A percentile compares a stretch with the other conserved stretches of the same genome.
These are phyloP conservation scores for Crucibulum cyathiforme DNA, from an alignment of 1,284 basidiomycete species.

Conservation along the genomic window DNA sequence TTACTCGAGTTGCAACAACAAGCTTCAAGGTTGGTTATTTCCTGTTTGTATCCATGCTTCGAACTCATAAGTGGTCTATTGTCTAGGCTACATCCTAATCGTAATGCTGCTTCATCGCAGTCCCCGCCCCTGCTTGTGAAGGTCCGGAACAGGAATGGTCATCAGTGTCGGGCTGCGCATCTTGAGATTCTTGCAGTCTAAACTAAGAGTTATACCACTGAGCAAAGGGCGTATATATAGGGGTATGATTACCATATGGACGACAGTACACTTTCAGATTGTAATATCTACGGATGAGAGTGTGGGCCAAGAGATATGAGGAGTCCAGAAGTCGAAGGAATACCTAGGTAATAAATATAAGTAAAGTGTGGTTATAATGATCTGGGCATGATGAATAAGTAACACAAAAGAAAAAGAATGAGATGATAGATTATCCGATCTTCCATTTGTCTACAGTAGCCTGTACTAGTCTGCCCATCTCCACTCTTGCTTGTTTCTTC, in stretches of 20 bases:
- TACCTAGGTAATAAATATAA: slow-evolving; percentile 6
- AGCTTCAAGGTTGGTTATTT: slow-evolving; percentile 48
- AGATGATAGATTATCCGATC: slow-evolving; percentile 41
- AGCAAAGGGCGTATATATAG: too few species aligned
- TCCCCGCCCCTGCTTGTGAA: slow-evolving; percentile 46
- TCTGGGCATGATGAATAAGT: slow-evolving; percentile 1
- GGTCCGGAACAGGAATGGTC: slow-evolving; percentile 52
- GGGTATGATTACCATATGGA: too few species aligned
- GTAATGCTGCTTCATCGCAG: slow-evolving; percentile 17
- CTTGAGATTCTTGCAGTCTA: slow-evolving; percentile 41
- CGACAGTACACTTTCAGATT: too few species aligned
- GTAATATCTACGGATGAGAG: too few species aligned
- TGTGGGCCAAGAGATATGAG: too few species aligned
- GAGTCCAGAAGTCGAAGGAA: too few species aligned
- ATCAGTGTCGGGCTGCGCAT: slow-evolving; percentile 49
- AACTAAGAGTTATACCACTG: background rate
- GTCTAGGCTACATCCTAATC: slow-evolving; percentile 22
- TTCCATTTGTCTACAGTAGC: slow-evolving; percentile 78
- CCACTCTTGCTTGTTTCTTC: slow-evolving; percentile 78
- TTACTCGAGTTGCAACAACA: slow-evolving; percentile 62
- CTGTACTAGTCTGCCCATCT: slow-evolving; percentile 73
- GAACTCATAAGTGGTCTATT: background rate
- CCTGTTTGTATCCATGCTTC: background rate
- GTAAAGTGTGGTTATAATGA: background rate
- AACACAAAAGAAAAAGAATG: slow-evolving; percentile 2